Base-by-base conservation (phyloP, 768 basidiomycete genomes). In the Jaapia argillacea region DNA sequence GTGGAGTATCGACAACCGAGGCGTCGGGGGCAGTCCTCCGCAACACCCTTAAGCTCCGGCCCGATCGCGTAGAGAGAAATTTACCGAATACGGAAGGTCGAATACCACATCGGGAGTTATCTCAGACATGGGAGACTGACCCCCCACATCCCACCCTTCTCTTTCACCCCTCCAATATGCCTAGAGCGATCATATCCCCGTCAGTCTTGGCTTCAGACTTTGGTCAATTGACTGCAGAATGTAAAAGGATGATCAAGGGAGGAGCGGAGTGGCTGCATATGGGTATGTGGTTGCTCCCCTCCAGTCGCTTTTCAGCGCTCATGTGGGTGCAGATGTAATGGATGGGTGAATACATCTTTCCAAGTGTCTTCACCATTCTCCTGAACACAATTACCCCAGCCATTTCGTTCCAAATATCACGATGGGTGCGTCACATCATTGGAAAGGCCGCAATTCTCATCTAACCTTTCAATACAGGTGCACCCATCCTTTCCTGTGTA, bases 401-500 rank as follows among this genome's bases (percentile, higher is more conserved):
- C 88, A 97, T 65, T 99, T 99, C 55, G 96, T 99, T 25, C 94
- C 93, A 26, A 98, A 97, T 63, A 96, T 99, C 62, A 92, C 93
- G 20, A 91, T 98, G 85, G 96, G 91, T 81, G 48, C 45, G 72
- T 68, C 33, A 20, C 41, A 26, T 26, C 36, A 36, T 46, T 13
- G 24, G 42, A 43, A 14, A 31, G 20, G n/a, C 38, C 54, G 45
- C 36, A 28, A 37, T 14, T 22, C 39, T 31, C 43, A 25, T 24
- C 2, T 44, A 45, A 20, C 47, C 36, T 42, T 23, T 41, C 16
- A 50, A 26, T 44, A 3, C 58, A 91, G 89, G 93, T 45, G 81
- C 88, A 25, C 93, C 94, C 5, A 75, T 98, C 40, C 75, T 98
- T 24, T 71, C 85, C 24, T 87, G 82, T 51, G 81, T 99, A 18